These are phyloP conservation scores for Colletotrichum australisinense DNA, from an alignment of 2,329 filamentous ascomycete species.

Conservation along the genomic window DNA sequence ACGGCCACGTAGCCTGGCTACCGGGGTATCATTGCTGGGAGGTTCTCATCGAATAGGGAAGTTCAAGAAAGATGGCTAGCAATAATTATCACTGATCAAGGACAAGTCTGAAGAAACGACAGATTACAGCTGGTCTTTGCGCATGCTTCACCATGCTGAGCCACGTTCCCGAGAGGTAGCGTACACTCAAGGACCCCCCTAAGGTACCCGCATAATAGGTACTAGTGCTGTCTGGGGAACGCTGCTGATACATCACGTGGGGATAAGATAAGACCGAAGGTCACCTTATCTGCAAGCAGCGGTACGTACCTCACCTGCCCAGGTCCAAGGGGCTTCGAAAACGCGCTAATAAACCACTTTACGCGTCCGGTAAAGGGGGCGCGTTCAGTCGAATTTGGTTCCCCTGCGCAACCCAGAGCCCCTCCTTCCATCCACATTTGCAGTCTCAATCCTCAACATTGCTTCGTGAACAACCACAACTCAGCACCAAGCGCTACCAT, in stretches of 20 bases:
- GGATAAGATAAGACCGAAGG: constrained; percentile 13
- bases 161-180: constrained; percentile 17
- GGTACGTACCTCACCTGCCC: neutral
- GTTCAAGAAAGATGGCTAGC: constrained; percentile 4
- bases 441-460: constrained; percentile 27
- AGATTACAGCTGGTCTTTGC: constrained; percentile 18
- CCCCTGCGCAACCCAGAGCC: constrained; percentile 23
- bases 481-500: constrained; percentile 55
- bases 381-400: constrained; percentile 22
- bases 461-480: constrained; percentile 12
- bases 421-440: constrained; percentile 34
- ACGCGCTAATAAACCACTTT: constrained; percentile 32
- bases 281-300: neutral
- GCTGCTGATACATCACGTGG: constrained; percentile 16
- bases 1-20: constrained; percentile 52
- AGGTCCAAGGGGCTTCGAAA: no score
- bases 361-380: constrained; percentile 28
- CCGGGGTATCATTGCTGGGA: constrained; percentile 61
- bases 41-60: constrained; percentile 16
- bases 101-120: constrained; percentile 3
- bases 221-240: constrained; percentile 7
- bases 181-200: neutral
- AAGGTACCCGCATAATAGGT: constrained; percentile 8
- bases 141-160: constrained; percentile 27
- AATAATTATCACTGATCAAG: constrained; percentile 9